Base-by-base conservation (phyloP, 2,329 filamentous ascomycete genomes). In the Whalleya microplaca region DNA sequence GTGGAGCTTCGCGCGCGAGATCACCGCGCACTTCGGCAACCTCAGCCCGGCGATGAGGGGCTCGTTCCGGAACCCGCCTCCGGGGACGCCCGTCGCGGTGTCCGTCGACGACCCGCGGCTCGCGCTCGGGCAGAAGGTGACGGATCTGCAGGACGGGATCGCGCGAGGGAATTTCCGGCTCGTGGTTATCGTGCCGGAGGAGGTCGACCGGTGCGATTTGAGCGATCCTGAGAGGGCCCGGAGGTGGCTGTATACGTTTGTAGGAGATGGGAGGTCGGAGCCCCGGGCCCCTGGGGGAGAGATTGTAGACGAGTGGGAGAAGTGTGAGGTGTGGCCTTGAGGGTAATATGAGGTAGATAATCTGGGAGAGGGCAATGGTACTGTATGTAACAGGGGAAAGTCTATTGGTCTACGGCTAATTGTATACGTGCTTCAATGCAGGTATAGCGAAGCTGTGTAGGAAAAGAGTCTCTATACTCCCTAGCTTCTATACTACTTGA, bases 1-100 rank as follows among this genome's bases (percentile, higher is more conserved):
- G 1, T 96, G 92, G 91, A 89, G 84, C 64, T 97, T 92, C 88
- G 76, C 77, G 45, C 88, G 80, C 61, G 92, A 96, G 75, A 73
- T 97, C 40, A 92, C 90, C 48, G 90, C 85, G 47, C 91, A 95
- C 72, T 98, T 97, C 82, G 94, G 92, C 19, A 97, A 97, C 72
- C 75, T 95, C 65, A 88, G 84, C 64, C 94, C 94, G 6, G 77
- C 80, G 1, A 92, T 96, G 86, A 83, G 93, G 71, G 89, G 89
- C 9, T 82, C 84, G 8, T 93, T 92, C 72, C 87, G 85, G 73
- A 86, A 89, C 70, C 83, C 95, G 69, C 78, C 83, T 5, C 88
- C 90, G 0, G 90, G 90, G 0, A 78, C 79, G 59, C 80, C 86
- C 47, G 70, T 89, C 65, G 74, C 82, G 63, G 62, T 84, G 69